These are phyloP conservation scores for Nemania serpens DNA, from an alignment of 2,329 filamentous ascomycete species.

Conservation along the genomic window DNA sequence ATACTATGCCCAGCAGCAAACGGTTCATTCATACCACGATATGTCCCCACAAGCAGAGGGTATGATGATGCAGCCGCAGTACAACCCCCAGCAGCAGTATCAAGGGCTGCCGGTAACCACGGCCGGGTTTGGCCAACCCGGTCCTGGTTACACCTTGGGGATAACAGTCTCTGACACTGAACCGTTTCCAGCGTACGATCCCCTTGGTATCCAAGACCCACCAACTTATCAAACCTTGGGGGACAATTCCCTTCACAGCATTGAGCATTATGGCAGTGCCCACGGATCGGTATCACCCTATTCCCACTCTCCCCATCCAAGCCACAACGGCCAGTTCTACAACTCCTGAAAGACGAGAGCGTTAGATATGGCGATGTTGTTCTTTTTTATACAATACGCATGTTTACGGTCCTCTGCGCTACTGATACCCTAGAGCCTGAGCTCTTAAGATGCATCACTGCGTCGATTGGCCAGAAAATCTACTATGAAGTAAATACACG, in stretches of 20 bases:
- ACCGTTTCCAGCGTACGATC: conserved; percentile 45
- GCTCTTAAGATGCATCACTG: background rate
- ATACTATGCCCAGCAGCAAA: conserved; percentile 32
- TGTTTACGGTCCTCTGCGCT: conserved; percentile 16
- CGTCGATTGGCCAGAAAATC: background rate
- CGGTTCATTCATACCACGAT: conserved; percentile 19
- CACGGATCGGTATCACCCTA: conserved; percentile 50
- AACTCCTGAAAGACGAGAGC: conserved; percentile 24
- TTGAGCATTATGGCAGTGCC: conserved; percentile 46
- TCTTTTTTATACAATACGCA: conserved; percentile 26
- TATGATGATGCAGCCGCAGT: conserved; percentile 35
- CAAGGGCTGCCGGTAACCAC: conserved; percentile 39
- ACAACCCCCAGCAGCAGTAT: conserved; percentile 36
- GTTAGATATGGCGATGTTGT: background rate
- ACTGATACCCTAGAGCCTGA: conserved; percentile 30
- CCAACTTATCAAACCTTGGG: conserved; percentile 43
- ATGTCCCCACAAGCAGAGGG: conserved; percentile 24
- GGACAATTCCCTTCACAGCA: conserved; percentile 38
- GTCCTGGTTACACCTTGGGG: conserved; percentile 39
- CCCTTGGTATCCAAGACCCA: conserved; percentile 46
- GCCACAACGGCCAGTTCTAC: conserved; percentile 44
- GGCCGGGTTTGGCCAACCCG: conserved; percentile 33
- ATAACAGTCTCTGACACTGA: conserved; percentile 41
- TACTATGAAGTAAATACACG: background rate
- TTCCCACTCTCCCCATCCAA: conserved; percentile 47